Percentiles rank a stretch among this genome's conserved stretches.
Evolutionary conservation across 2,329 filamentous ascomycete species (phyloP).

Genomic region (Alternaria sp.): DNA sequence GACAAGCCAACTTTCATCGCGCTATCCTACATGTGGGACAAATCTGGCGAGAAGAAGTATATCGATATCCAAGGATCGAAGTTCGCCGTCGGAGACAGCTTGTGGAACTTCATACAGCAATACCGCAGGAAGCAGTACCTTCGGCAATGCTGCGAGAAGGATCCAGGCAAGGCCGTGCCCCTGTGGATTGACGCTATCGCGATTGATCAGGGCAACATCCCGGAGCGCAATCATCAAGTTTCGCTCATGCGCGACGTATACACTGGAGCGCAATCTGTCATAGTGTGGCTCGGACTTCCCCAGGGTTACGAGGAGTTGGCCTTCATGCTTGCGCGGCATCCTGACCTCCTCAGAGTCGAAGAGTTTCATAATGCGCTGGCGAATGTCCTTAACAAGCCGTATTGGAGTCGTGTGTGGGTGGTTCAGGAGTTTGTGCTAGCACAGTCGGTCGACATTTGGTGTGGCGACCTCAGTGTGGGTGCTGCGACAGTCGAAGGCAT

Average conservation of each 20-base stretch:
- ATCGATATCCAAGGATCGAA: conserved; percentile 11
- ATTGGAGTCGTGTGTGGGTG: conserved; percentile 20
- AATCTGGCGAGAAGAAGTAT: conserved; percentile 3
- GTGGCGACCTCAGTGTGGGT: conserved; percentile 10
- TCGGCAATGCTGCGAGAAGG: conserved; percentile 2
- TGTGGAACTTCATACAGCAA: conserved; percentile 21
- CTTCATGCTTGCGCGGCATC: conserved; percentile 13
- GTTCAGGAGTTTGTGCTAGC: conserved; percentile 22
- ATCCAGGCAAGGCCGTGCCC: neutral
- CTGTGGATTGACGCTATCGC: conserved; percentile 23
- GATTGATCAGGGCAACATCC: conserved; percentile 17
- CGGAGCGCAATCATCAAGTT: conserved; percentile 18
- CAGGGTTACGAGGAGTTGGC: conserved; percentile 12
- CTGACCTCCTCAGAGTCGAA: conserved; percentile 7
- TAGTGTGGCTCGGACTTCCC: conserved; percentile 18
- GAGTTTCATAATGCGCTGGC: conserved; percentile 10
- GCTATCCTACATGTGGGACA: conserved; percentile 24
- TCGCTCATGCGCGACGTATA: conserved; percentile 20
- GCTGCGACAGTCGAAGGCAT: conserved; percentile 12
- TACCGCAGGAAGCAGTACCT: conserved; percentile 13
- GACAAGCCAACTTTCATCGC: conserved; percentile 16
- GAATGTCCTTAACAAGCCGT: conserved; percentile 12
- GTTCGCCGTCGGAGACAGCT: conserved; percentile 11
- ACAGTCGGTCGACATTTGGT: conserved; percentile 17
- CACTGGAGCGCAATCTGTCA: conserved; percentile 14